Conservation (phyloP, 192 early-diverging fungal genomes). For the Gonapodya prolifera region DNA sequence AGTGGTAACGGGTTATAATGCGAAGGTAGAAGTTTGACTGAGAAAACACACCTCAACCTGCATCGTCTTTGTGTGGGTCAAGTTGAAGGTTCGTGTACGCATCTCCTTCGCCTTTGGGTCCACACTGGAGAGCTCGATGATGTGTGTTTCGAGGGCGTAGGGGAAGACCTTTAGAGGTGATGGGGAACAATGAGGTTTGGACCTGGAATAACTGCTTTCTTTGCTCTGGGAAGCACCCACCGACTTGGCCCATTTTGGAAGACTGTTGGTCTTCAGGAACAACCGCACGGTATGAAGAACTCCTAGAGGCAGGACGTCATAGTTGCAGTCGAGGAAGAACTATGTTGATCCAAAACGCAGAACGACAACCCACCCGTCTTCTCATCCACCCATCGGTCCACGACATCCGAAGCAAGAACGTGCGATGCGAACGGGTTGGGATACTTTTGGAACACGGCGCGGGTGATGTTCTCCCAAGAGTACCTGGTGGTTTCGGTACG, state of each 20-base stretch:
- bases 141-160: conserved; percentile 51
- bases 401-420: conserved; percentile 85
- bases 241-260: conserved; percentile 74
- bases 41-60: conserved; percentile 84
- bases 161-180: background rate
- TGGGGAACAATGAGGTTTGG: background rate
- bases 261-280: conserved; percentile 72
- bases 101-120: conserved; percentile 65
- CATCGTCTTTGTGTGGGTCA: conserved; percentile 86
- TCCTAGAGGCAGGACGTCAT: too few relatives aligned
- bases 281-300: conserved; percentile 75
- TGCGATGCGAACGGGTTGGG: conserved; percentile 96
- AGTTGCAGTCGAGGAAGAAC: too few relatives aligned
- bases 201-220: background rate
- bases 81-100: conserved; percentile 71
- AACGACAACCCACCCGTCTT: too few relatives aligned
- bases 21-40: too few relatives aligned
- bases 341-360: too few relatives aligned
- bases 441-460: conserved; percentile 86
- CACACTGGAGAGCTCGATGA: conserved; percentile 80
- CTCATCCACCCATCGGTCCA: conserved; percentile 70
- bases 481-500: too few relatives aligned
- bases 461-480: conserved; percentile 67
- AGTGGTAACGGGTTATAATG: too few relatives aligned
- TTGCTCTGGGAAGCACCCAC: conserved; percentile 9